Evolutionary conservation across 2,329 filamentous ascomycete species (phyloP).

Genomic region (Sodiomyces alkalinus): DNA sequence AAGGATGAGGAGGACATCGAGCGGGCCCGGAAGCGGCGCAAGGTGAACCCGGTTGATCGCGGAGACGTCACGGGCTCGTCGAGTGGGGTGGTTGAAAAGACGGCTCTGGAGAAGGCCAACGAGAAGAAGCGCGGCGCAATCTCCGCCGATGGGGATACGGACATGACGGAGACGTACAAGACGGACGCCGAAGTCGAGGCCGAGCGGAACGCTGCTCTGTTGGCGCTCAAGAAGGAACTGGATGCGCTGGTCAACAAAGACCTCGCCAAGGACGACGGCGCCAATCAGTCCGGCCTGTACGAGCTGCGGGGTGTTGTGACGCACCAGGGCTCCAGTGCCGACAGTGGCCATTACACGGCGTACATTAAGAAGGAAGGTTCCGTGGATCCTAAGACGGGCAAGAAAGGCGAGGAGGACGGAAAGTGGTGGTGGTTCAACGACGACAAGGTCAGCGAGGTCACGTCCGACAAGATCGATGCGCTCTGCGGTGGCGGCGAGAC

Average conservation of each 20-base stretch:
- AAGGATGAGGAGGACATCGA: conserved; percentile 94
- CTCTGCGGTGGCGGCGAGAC: conserved; percentile 81
- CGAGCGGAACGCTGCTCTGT: conserved; percentile 61
- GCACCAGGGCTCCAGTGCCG: conserved; percentile 89
- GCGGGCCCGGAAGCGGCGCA: conserved; percentile 81
- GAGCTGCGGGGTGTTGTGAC: conserved; percentile 89
- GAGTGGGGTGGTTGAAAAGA: conserved; percentile 28
- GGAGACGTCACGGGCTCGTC: conserved; percentile 27
- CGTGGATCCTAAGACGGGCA: conserved; percentile 60
- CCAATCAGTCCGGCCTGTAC: conserved; percentile 90
- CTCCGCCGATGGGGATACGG: conserved; percentile 49
- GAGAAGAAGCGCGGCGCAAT: conserved; percentile 18
- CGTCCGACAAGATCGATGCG: conserved; percentile 77
- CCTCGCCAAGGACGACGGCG: conserved; percentile 60
- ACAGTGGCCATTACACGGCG: conserved; percentile 95
- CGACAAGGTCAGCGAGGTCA: conserved; percentile 88
- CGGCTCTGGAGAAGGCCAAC: conserved; percentile 31
- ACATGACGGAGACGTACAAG: conserved; percentile 69
- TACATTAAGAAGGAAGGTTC: conserved; percentile 85
- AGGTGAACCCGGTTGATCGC: conserved; percentile 38
- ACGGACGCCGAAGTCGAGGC: conserved; percentile 87
- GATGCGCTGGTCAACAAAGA: conserved; percentile 61
- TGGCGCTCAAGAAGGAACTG: conserved; percentile 77
- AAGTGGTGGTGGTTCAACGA: conserved; percentile 99
- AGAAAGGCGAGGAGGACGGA: conserved; percentile 67